These are phyloP conservation scores for Prinsepia uniflora DNA, from an alignment of 306 rosid genomes.

Conservation along the genomic window DNA sequence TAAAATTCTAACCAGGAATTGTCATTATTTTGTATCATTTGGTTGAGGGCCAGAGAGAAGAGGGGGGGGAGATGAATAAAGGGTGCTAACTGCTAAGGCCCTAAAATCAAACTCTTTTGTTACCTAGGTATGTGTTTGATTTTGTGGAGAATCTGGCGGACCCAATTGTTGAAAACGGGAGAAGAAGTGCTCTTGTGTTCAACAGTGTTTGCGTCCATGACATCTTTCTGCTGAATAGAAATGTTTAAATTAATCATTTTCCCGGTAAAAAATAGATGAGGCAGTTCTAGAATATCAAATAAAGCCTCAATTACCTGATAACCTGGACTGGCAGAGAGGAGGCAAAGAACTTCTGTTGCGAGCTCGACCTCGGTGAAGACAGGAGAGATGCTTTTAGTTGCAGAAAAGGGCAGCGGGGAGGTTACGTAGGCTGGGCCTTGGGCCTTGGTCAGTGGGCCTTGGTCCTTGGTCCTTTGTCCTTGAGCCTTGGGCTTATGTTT, in stretches of 20 bases:
- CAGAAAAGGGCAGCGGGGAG: too few relatives aligned
- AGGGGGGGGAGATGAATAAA: too few relatives aligned
- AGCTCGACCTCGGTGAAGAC: too few relatives aligned
- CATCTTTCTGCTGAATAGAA: slow-evolving; percentile 24
- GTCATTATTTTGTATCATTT: not conserved
- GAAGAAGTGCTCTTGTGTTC: slow-evolving; percentile 19
- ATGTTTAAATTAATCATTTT: not conserved
- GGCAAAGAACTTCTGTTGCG: not conserved
- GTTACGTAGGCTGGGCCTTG: too few relatives aligned
- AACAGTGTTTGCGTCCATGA: slow-evolving; percentile 41
- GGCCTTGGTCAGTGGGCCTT: too few relatives aligned
- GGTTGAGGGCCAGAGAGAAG: not conserved
- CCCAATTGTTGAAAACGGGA: slow-evolving; percentile 21
- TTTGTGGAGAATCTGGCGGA: slow-evolving; percentile 60
- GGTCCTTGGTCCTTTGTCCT: too few relatives aligned
- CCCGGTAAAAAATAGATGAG: not conserved
- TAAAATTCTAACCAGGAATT: not conserved
- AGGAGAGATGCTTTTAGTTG: too few relatives aligned
- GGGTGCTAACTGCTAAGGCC: slow-evolving; percentile 4
- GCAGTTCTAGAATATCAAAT: not conserved
- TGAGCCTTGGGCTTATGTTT: too few relatives aligned
- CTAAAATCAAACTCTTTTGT: not conserved
- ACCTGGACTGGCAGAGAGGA: not conserved
- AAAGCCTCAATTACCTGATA: not conserved
- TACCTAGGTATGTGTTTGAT: slow-evolving; percentile 47